phyloP scores from a whole-genome alignment of 2,329 filamentous ascomycete species.

The Fusarium camptoceras region DNA sequence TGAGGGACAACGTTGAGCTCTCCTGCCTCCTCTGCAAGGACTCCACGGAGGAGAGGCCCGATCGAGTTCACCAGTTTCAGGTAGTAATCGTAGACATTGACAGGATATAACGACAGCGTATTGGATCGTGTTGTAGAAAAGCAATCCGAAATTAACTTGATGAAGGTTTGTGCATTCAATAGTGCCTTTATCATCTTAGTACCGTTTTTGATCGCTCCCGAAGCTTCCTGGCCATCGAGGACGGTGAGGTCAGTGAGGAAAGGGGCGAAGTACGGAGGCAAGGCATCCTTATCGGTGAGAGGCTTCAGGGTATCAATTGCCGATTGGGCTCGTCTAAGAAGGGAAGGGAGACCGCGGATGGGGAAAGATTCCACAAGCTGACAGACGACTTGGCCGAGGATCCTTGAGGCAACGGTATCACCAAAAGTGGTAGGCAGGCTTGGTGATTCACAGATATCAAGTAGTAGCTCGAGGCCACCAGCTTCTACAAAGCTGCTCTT shows the following conservation, averaged over 20 bases:
- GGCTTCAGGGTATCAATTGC: slow-evolving; percentile 76
- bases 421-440: slow-evolving; percentile 75
- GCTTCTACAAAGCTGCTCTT: slow-evolving; percentile 80
- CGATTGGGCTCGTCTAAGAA: slow-evolving; percentile 79
- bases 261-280: slow-evolving; percentile 76
- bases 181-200: slow-evolving; percentile 83
- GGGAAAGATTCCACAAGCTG: slow-evolving; percentile 84
- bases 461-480: slow-evolving; percentile 83
- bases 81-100: slow-evolving; percentile 90
- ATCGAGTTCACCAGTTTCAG: slow-evolving; percentile 77
- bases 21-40: slow-evolving; percentile 86
- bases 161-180: slow-evolving; percentile 79
- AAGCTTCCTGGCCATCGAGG: slow-evolving; percentile 49
- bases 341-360: slow-evolving; percentile 82
- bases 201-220: slow-evolving; percentile 68
- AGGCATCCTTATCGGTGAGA: slow-evolving; percentile 66
- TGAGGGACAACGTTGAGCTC: slow-evolving; percentile 80
- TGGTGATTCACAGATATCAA: slow-evolving; percentile 86
- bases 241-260: slow-evolving; percentile 69
- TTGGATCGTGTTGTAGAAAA: slow-evolving; percentile 77
- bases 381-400: slow-evolving; percentile 79
- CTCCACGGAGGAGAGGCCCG: slow-evolving; percentile 80
- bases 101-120: slow-evolving; percentile 73
- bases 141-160: slow-evolving; percentile 78
- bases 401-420: slow-evolving; percentile 73